A percentile compares a stretch with the other conserved stretches of the same genome.
phyloP scores from a whole-genome alignment of 1,139 yeast species.

The Magnusiomyces clavatus region DNA sequence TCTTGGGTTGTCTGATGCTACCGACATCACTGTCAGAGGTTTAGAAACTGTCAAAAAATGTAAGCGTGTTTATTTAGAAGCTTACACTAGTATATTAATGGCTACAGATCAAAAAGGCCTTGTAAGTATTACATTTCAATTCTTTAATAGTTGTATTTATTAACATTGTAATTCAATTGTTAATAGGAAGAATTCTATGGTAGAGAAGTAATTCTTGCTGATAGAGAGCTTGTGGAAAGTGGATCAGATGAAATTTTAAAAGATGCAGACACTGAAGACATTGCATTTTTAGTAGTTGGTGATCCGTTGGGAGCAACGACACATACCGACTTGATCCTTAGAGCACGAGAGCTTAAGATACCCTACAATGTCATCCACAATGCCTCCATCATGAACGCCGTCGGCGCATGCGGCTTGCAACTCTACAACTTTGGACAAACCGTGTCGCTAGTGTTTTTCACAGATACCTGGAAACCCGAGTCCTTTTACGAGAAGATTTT shows the following conservation, averaged over 20 bases:
- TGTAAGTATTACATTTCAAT: neutral
- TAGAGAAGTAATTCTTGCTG: conserved; percentile 77
- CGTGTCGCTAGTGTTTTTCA: conserved; percentile 89
- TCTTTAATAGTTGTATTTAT: neutral
- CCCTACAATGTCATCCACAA: conserved; percentile 80
- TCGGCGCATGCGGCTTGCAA: conserved; percentile 95
- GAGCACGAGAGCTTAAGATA: conserved; percentile 81
- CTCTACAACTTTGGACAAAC: conserved; percentile 95
- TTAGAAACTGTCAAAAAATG: conserved; percentile 75
- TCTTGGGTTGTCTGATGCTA: conserved; percentile 78
- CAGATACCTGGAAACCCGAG: conserved; percentile 94
- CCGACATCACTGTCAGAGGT: conserved; percentile 93
- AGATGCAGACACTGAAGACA: conserved; percentile 62
- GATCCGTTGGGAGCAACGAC: conserved; percentile 98
- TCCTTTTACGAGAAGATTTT: conserved; percentile 81
- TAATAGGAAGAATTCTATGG: conserved; percentile 68
- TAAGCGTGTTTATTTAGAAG: conserved; percentile 85
- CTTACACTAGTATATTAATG: conserved; percentile 92
- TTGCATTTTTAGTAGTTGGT: conserved; percentile 93
- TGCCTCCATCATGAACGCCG: conserved; percentile 97
- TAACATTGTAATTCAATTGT: conserved; percentile 17
- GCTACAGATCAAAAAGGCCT: conserved; percentile 60
- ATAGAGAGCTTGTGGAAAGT: conserved; percentile 86
- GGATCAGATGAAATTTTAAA: conserved; percentile 77
- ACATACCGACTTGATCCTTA: conserved; percentile 83